Evolutionary conservation across 331 rosid species (phyloP), one percentile per base, ranked within the genome.

Genomic region (Rosa hybrid): DNA sequence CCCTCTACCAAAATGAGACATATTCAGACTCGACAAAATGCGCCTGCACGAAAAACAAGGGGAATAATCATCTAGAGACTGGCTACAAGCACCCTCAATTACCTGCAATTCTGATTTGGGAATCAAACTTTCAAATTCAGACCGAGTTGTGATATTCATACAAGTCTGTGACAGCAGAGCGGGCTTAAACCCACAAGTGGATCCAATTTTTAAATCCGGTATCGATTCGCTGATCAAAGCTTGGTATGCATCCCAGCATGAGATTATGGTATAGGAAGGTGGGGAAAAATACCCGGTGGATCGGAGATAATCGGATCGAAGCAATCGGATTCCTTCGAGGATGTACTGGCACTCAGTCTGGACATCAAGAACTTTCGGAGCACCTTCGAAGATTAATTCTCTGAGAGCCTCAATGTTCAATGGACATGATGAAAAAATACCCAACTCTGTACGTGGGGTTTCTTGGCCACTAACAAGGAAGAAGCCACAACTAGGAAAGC

Each of bases 271-370:
- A 11, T 83, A 46, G 8, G 68, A 51, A 12, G 86, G 46, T 27
- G 79, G 54, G 4, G 82, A 53, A 39, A 83, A 78, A 17, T 27
- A 30, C 38, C 71, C 77, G 2, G 65, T 64, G 20, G 71, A 13
- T 17, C 12, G 79, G 48, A 83, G 86, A 78, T 83, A 54, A 44
- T 83, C 71, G 8, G 86, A 83, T 64, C 82, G 86, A 30, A 83
- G 69, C 38, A 83, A 41, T 34, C 76, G 74, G 65, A 78, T 78
- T 78, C 79, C 80, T 45, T 83, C 82, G 13, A 72, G 23, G 64
- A 67, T 23, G 67, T 83, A 78, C 57, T 65, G 76, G 67, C 86
- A 83, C 20, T 56, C 82, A 5, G 76, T 60, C 5, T 76, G 72
- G 18, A 17, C 23, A 63, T 69, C 76, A 13, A 41, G 25, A 50